These are phyloP conservation scores for Adiantum capillusveneris DNA, from an alignment of 75 land plant genomes.

Conservation along the genomic window DNA sequence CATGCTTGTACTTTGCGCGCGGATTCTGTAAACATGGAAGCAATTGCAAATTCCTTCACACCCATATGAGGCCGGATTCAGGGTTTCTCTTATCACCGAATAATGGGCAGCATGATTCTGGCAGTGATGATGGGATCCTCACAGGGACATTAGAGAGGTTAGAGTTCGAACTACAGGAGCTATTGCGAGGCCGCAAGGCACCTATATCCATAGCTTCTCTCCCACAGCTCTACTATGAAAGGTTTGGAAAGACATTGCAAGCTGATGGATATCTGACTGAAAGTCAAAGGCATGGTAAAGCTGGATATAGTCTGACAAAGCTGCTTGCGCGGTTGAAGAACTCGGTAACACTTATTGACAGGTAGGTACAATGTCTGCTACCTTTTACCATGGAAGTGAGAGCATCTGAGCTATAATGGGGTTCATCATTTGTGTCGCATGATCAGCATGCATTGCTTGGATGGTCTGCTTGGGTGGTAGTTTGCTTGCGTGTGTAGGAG, in stretches of 20 bases:
- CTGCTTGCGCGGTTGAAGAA: constrained; percentile 29
- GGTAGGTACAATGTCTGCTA: constrained; percentile 18
- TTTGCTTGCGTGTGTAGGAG: too few species aligned
- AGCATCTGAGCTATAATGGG: too few species aligned
- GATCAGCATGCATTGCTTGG: too few species aligned
- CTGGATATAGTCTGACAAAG: constrained; percentile 34
- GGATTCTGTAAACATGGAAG: constrained; percentile 91
- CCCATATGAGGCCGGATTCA: constrained; percentile 14
- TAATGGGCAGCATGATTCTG: constrained; percentile 10
- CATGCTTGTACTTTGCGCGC: constrained; percentile 79
- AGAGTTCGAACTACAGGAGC: constrained; percentile 39
- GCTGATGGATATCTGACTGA: constrained; percentile 42
- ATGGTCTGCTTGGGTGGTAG: too few species aligned
- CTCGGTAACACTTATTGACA: constrained; percentile 36
- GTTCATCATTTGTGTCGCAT: too few species aligned
- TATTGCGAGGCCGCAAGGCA: constrained; percentile 36
- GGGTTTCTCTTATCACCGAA: constrained; percentile 18
- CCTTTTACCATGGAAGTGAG: not conserved
- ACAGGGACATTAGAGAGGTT: constrained; percentile 28
- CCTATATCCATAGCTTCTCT: constrained; percentile 39
- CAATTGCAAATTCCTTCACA: constrained; percentile 75
- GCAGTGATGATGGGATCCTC: constrained; percentile 3
- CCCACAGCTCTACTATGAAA: constrained; percentile 40
- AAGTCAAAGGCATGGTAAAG: constrained; percentile 43
- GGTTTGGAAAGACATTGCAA: constrained; percentile 39